A percentile compares a stretch with the other conserved stretches of the same genome.
Conservation (phyloP, 176 grass and related monocot genomes). For the Thinopyrum elongatum region DNA sequence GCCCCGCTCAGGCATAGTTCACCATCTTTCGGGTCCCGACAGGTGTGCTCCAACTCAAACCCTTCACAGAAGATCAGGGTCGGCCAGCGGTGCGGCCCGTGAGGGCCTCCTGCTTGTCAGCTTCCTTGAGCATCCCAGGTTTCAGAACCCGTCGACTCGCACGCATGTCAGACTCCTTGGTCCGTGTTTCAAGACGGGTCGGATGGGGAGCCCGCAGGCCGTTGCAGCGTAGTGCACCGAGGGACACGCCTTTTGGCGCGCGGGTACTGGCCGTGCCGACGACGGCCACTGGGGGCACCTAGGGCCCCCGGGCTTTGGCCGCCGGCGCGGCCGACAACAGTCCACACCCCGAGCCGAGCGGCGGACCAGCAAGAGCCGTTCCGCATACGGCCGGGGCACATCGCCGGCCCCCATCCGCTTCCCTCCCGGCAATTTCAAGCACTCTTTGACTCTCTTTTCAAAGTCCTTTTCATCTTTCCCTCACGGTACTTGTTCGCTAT, state of each 20-base stretch:
- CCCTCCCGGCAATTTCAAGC: conserved; percentile 65
- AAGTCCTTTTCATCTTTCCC: conserved; percentile 65
- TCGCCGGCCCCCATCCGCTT: conserved; percentile 70
- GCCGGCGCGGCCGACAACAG: neutral
- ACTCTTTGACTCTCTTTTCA: conserved; percentile 80
- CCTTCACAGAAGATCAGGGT: conserved; percentile 66
- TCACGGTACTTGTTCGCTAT: conserved; percentile 67
- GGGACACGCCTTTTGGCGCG: neutral
- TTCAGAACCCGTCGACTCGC: conserved; percentile 43
- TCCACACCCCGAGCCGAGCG: conserved; percentile 13
- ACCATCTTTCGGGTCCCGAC: conserved; percentile 68
- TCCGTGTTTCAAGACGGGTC: conserved; percentile 82
- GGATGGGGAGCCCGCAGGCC: neutral
- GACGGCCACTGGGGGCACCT: too few species aligned
- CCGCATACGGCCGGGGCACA: conserved; percentile 19
- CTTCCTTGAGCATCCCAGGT: conserved; percentile 12
- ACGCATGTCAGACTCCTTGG: conserved; percentile 79
- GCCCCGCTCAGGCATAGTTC: conserved; percentile 61
- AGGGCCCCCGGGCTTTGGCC: neutral
- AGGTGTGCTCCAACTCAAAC: conserved; percentile 66
- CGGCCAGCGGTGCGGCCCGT: conserved; percentile 42
- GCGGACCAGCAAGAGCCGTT: neutral
- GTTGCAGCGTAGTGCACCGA: neutral
- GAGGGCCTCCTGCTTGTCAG: conserved; percentile 6
- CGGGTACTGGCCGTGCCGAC: too few species aligned